phyloP scores from a whole-genome alignment of 2,329 filamentous ascomycete species.

The Alternaria postmessia region DNA sequence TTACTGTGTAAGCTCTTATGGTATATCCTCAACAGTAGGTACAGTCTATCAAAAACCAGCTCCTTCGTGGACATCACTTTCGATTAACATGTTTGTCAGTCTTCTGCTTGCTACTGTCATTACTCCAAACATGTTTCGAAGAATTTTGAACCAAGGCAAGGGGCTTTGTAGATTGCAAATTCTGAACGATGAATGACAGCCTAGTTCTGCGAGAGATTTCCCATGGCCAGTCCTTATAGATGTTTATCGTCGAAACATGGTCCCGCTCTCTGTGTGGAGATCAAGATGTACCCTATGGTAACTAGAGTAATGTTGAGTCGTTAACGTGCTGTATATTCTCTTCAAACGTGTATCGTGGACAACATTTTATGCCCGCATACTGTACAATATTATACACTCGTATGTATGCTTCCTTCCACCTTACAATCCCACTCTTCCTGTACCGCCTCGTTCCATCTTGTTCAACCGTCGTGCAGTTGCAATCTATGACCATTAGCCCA shows the following conservation, averaged over 20 bases:
- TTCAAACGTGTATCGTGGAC: conserved; percentile 11
- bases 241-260: neutral
- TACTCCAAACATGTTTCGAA: neutral
- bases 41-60: too few relatives aligned
- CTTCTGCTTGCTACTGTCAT: too few relatives aligned
- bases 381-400: conserved; percentile 42
- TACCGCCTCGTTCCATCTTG: conserved; percentile 62
- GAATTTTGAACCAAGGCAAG: neutral
- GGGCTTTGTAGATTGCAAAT: neutral
- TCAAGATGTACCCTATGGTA: neutral
- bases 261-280: too few relatives aligned
- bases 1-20: too few relatives aligned
- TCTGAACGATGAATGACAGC: neutral
- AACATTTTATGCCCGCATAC: conserved; percentile 21
- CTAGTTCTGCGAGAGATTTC: neutral
- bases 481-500: conserved; percentile 54
- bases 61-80: too few relatives aligned
- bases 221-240: neutral
- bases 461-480: conserved; percentile 67
- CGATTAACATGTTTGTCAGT: too few relatives aligned
- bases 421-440: conserved; percentile 42
- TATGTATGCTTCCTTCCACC: conserved; percentile 4
- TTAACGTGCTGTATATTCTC: conserved; percentile 5
- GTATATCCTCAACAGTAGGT: too few relatives aligned
- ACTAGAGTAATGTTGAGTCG: neutral